Evolutionary conservation across 805 yeast genomes (phyloP).

Genomic region (Clavispora carvajalis): DNA sequence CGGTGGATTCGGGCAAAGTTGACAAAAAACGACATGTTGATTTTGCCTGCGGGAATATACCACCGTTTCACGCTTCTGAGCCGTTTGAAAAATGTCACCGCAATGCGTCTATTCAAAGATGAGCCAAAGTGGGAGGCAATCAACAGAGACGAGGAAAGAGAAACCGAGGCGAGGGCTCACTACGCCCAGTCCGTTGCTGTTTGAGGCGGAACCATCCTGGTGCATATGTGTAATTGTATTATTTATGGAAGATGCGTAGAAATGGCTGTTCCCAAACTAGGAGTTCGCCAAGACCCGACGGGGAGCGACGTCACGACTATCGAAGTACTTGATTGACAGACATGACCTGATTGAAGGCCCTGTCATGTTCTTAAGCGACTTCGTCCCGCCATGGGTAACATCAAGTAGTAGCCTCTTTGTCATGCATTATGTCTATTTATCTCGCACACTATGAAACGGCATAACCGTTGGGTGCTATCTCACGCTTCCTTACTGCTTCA

Average conservation of each 20-base stretch:
- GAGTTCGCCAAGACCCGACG: no score
- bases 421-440: neutral
- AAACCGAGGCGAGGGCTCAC: constrained; percentile 30
- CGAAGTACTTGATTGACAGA: no score
- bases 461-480: no score
- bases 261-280: no score
- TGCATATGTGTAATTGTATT: no score
- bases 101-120: constrained; percentile 81
- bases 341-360: no score
- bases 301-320: no score
- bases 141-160: constrained; percentile 48
- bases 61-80: constrained; percentile 82
- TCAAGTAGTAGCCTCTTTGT: no score
- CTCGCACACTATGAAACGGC: no score
- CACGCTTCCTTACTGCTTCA: constrained; percentile 18
- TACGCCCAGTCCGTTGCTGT: constrained; percentile 24
- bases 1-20: constrained; percentile 76
- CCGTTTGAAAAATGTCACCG: constrained; percentile 55
- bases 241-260: no score
- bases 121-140: constrained; percentile 96
- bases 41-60: constrained; percentile 88
- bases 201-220: neutral
- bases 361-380: no score
- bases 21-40: constrained; percentile 57
- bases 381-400: no score